phyloP scores from a whole-genome alignment of 768 basidiomycete genomes.

The Suillus subalutaceus region DNA sequence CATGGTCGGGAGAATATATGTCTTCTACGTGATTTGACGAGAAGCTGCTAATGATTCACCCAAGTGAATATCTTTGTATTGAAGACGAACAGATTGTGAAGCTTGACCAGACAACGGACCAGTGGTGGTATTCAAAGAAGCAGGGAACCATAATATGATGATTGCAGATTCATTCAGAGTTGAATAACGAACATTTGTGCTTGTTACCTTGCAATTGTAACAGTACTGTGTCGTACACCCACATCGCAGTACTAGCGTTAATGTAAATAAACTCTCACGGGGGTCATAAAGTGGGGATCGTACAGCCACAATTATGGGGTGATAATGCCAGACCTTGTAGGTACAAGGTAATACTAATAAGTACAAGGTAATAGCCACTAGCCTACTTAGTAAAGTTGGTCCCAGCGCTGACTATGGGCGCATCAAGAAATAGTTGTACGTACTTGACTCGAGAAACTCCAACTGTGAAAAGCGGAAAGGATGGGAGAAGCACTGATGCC shows the following conservation, averaged over 20 bases:
- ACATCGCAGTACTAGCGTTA: too few relatives aligned
- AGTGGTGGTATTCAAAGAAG: constrained; percentile 1
- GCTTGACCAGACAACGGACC: constrained; percentile 17
- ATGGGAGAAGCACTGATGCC: too few relatives aligned
- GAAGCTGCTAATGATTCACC: constrained; percentile 18
- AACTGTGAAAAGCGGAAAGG: not conserved
- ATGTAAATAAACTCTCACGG: too few relatives aligned
- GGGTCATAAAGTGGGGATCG: too few relatives aligned
- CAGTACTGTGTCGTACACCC: too few relatives aligned
- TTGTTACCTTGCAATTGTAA: too few relatives aligned
- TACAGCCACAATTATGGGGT: too few relatives aligned
- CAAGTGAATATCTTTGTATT: constrained; percentile 5
- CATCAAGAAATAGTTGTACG: not conserved
- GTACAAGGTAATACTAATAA: too few relatives aligned
- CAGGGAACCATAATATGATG: not conserved
- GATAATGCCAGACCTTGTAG: too few relatives aligned
- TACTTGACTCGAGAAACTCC: not conserved
- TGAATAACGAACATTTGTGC: too few relatives aligned
- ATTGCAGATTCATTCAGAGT: not conserved
- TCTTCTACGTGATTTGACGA: constrained; percentile 33
- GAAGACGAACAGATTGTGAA: constrained; percentile 10
- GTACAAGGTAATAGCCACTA: too few relatives aligned
- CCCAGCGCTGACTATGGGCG: not conserved
- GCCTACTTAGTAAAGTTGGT: too few relatives aligned
- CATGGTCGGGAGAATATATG: constrained; percentile 29